A percentile compares a stretch with the other conserved stretches of the same genome.
Evolutionary conservation across 2,329 filamentous ascomycete species (phyloP).

Genomic region (Colletotrichum sp.): DNA sequence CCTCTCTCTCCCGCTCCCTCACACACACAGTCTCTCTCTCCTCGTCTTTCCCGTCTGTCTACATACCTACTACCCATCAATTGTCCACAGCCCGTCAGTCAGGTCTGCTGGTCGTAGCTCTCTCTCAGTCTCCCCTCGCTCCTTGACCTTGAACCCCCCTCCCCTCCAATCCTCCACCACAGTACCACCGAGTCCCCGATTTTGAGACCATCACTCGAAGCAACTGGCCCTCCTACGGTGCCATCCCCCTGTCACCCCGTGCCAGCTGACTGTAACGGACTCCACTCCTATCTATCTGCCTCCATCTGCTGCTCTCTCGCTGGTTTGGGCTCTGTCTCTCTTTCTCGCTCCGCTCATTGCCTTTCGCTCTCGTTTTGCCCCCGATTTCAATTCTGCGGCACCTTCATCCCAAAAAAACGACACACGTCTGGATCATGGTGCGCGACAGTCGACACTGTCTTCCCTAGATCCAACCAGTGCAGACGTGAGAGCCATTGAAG

Average conservation of each 20-base stretch:
- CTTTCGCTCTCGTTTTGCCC: conserved; percentile 5
- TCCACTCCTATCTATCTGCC: conserved; percentile 21
- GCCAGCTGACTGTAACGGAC: conserved; percentile 21
- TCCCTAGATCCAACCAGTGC: conserved; percentile 18
- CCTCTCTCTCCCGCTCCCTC: not conserved
- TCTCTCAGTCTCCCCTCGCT: not conserved
- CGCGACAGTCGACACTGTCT: conserved; percentile 2
- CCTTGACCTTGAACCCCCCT: not conserved
- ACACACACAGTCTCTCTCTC: not conserved
- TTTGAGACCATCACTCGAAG: conserved; percentile 15
- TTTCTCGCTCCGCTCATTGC: conserved; percentile 13
- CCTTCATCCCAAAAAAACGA: conserved; percentile 1
- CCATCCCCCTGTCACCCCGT: conserved; percentile 17
- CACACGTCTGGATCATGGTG: conserved; percentile 18
- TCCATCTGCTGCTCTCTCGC: conserved; percentile 9
- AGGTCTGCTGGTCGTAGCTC: not conserved
- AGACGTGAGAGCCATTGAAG: conserved; percentile 19
- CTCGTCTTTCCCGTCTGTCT: not conserved
- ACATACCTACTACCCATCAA: not conserved
- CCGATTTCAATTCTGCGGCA: not conserved
- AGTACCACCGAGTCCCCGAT: conserved; percentile 10
- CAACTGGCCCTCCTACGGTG: conserved; percentile 6
- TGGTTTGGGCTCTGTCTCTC: conserved; percentile 6
- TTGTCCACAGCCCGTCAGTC: not conserved
- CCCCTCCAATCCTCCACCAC: not conserved